Conservation (phyloP, 1,139 yeast genomes). For the Williopsis jadinii region DNA sequence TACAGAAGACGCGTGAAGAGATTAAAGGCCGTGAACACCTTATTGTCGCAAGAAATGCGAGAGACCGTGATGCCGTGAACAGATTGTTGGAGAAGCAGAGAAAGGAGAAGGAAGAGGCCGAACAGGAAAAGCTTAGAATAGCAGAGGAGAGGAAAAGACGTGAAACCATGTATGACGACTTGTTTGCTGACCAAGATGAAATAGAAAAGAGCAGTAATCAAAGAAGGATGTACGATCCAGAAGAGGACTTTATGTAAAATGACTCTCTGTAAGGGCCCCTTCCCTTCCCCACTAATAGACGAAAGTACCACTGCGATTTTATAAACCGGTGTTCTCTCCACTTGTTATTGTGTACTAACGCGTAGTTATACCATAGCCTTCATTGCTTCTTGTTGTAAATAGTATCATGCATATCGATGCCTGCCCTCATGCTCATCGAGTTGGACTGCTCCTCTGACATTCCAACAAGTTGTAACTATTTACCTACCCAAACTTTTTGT, state of each 20-base stretch:
- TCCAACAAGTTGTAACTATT: too few relatives aligned
- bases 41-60: slow-evolving; percentile 32
- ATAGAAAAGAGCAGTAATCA: slow-evolving; percentile 44
- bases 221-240: slow-evolving; percentile 51
- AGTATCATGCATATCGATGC: too few relatives aligned
- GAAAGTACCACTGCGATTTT: too few relatives aligned
- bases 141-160: slow-evolving; percentile 19
- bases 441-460: too few relatives aligned
- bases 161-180: slow-evolving; percentile 28
- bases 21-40: slow-evolving; percentile 41
- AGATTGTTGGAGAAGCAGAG: slow-evolving; percentile 22
- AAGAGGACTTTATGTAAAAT: slow-evolving; percentile 55
- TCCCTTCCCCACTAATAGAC: too few relatives aligned
- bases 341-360: too few relatives aligned
- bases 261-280: too few relatives aligned
- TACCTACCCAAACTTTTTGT: too few relatives aligned
- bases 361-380: too few relatives aligned
- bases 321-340: too few relatives aligned
- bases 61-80: slow-evolving; percentile 19
- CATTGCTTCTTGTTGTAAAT: too few relatives aligned
- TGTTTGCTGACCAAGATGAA: slow-evolving; percentile 42
- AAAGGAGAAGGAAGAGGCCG: slow-evolving; percentile 29
- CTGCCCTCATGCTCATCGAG: too few relatives aligned
- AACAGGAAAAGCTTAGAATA: slow-evolving; percentile 26
- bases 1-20: slow-evolving; percentile 63